These are phyloP conservation scores for Sugiyamaella boreocaroliniensis DNA, from an alignment of 805 yeast genomes.

Conservation along the genomic window DNA sequence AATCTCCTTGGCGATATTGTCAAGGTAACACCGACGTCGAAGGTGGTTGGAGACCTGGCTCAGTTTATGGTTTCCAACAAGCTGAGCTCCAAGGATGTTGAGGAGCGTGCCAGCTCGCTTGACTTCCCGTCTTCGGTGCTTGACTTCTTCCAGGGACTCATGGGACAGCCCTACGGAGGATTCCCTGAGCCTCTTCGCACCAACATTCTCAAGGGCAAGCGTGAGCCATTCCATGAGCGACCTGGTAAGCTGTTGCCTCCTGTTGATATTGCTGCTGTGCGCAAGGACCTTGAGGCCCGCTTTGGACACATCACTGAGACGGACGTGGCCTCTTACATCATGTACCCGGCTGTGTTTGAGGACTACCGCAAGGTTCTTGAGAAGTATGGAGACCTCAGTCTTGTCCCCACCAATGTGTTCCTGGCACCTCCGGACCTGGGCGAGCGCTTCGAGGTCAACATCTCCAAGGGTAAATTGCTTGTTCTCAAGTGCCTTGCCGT, in stretches of 20 bases:
- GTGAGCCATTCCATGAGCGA: conserved; percentile 80
- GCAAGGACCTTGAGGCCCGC: conserved; percentile 65
- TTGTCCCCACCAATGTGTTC: conserved; percentile 88
- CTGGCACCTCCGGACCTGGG: conserved; percentile 79
- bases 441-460: conserved; percentile 82
- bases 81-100: conserved; percentile 76
- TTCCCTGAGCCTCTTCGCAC: conserved; percentile 99
- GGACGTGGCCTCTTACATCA: conserved; percentile 91
- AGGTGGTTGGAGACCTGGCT: conserved; percentile 99
- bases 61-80: conserved; percentile 98
- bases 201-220: conserved; percentile 82
- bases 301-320: conserved; percentile 76
- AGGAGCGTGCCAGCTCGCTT: conserved; percentile 76
- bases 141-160: conserved; percentile 97
- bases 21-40: conserved; percentile 98
- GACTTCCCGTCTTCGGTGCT: conserved; percentile 98
- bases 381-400: conserved; percentile 86
- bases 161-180: conserved; percentile 99
- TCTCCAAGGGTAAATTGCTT: conserved; percentile 91
- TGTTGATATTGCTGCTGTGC: conserved; percentile 64
- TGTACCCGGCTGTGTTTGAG: conserved; percentile 98
- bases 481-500: conserved; percentile 88
- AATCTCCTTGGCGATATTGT: conserved; percentile 89
- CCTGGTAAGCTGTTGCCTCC: conserved; percentile 92
- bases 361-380: conserved; percentile 67